phyloP scores from a whole-genome alignment of 441 rosid species.

The Capsella rubella region DNA sequence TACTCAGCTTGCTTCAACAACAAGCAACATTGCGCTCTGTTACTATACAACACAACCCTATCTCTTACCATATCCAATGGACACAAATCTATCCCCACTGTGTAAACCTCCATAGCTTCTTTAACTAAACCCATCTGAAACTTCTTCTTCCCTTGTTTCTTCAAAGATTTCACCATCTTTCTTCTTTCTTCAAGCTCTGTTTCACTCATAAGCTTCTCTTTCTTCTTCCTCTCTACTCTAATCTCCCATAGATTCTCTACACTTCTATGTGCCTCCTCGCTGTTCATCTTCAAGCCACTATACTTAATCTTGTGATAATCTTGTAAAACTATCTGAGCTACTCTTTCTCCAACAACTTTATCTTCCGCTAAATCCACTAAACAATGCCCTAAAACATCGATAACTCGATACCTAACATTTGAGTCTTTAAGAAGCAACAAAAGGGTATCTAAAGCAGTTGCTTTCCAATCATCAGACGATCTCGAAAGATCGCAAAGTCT shows the following conservation, averaged over 20 bases:
- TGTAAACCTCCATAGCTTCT: slow-evolving; percentile 56
- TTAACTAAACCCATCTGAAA: slow-evolving; percentile 60
- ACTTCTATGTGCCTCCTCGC: slow-evolving; percentile 48
- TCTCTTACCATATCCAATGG: slow-evolving; percentile 61
- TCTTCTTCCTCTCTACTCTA: slow-evolving; percentile 75
- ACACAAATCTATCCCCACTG: slow-evolving; percentile 66
- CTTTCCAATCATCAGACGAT: slow-evolving; percentile 77
- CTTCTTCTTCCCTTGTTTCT: slow-evolving; percentile 65
- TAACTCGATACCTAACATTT: slow-evolving; percentile 57
- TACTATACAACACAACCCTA: slow-evolving; percentile 76
- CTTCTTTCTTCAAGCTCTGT: slow-evolving; percentile 59
- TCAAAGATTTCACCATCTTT: slow-evolving; percentile 51
- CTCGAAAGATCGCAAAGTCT: slow-evolving; percentile 67
- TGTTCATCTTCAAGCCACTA: slow-evolving; percentile 53
- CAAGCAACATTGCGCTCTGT: slow-evolving; percentile 79
- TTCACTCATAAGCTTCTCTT: slow-evolving; percentile 63
- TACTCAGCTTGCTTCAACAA: slow-evolving; percentile 58
- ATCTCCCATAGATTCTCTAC: slow-evolving; percentile 70
- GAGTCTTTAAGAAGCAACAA: slow-evolving; percentile 69
- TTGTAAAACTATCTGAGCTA: slow-evolving; percentile 55
- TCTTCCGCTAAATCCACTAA: slow-evolving; percentile 77
- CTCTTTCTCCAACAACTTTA: slow-evolving; percentile 47
- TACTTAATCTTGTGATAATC: slow-evolving; percentile 75
- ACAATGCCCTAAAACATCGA: slow-evolving; percentile 52
- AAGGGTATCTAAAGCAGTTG: slow-evolving; percentile 68